phyloP scores from a whole-genome alignment of 139 green algal genomes.

The Chlamydomonas sphaeroides region DNA sequence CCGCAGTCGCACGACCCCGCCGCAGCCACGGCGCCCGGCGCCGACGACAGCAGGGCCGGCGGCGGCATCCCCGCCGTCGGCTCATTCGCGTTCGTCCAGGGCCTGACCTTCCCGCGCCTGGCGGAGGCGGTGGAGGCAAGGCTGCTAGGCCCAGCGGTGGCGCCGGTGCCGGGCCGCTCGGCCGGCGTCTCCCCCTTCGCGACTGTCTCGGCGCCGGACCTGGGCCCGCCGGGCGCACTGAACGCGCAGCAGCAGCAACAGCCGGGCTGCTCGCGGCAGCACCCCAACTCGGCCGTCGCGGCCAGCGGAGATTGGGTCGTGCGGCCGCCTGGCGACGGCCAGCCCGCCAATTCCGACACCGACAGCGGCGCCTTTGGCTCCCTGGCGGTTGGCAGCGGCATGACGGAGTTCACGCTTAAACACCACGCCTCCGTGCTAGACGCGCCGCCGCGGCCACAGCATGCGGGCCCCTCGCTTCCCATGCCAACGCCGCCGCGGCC shows the following conservation, averaged over 20 bases:
- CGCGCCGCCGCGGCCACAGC: not conserved
- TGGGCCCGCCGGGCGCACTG: too few relatives aligned
- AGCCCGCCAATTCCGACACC: too few relatives aligned
- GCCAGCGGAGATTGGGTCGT: not conserved
- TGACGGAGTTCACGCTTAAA: constrained; percentile 10
- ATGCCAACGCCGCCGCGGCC: not conserved
- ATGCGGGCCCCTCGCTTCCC: not conserved
- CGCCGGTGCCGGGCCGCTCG: not conserved
- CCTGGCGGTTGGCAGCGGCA: too few relatives aligned
- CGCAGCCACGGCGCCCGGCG: not conserved
- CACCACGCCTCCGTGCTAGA: not conserved
- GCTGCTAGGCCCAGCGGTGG: too few relatives aligned
- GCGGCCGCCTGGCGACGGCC: too few relatives aligned
- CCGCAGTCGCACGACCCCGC: not conserved
- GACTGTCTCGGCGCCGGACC: not conserved
- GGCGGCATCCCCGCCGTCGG: not conserved
- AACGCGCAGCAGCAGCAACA: not conserved
- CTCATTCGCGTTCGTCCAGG: not conserved
- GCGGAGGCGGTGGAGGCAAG: not conserved
- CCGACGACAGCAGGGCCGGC: not conserved
- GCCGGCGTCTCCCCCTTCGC: constrained; percentile 19
- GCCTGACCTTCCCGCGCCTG: constrained; percentile 8
- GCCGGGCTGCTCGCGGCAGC: too few relatives aligned
- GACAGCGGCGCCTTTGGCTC: too few relatives aligned
- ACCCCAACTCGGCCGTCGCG: not conserved